These are phyloP conservation scores for Globisporangium alternatum DNA, from an alignment of 352 stramenopile species.

Conservation along the genomic window DNA sequence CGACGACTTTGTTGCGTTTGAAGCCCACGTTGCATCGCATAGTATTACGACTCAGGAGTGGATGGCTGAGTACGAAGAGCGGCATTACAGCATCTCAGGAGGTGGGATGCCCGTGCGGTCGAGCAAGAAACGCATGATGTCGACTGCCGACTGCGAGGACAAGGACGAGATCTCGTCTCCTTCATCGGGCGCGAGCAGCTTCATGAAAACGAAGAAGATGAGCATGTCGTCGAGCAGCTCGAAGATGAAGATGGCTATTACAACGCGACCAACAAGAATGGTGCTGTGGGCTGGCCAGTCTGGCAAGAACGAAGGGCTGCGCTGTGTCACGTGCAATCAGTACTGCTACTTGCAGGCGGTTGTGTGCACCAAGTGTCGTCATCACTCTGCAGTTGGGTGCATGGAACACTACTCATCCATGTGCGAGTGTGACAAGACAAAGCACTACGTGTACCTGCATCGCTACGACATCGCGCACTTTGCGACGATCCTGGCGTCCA, in stretches of 20 bases:
- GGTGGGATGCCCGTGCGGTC: constrained; percentile 7
- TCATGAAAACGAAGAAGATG: constrained; percentile 19
- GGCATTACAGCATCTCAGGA: constrained; percentile 13
- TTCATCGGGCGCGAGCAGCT: constrained; percentile 11
- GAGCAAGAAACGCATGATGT: constrained; percentile 20
- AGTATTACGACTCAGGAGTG: constrained; percentile 38
- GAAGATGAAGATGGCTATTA: constrained; percentile 30
- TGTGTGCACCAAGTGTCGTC: constrained; percentile 69
- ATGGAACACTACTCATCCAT: constrained; percentile 70
- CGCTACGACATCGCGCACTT: constrained; percentile 47
- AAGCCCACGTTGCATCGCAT: constrained; percentile 32
- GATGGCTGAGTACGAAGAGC: constrained; percentile 54
- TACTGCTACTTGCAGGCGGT: constrained; percentile 87
- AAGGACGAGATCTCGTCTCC: constrained; percentile 31
- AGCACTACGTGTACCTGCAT: constrained; percentile 62
- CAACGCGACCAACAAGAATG: constrained; percentile 58
- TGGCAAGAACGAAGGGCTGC: constrained; percentile 71
- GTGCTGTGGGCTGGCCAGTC: constrained; percentile 80
- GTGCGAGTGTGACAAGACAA: constrained; percentile 62
- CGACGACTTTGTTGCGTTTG: constrained; percentile 53
- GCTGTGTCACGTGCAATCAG: constrained; percentile 74
- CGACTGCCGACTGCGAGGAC: constrained; percentile 21
- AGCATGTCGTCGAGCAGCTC: constrained; percentile 16
- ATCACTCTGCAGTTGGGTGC: constrained; percentile 62
- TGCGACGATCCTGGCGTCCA: constrained; percentile 28